phyloP scores from a whole-genome alignment of 2,329 filamentous ascomycete genomes.

The Claviceps cyperi region DNA sequence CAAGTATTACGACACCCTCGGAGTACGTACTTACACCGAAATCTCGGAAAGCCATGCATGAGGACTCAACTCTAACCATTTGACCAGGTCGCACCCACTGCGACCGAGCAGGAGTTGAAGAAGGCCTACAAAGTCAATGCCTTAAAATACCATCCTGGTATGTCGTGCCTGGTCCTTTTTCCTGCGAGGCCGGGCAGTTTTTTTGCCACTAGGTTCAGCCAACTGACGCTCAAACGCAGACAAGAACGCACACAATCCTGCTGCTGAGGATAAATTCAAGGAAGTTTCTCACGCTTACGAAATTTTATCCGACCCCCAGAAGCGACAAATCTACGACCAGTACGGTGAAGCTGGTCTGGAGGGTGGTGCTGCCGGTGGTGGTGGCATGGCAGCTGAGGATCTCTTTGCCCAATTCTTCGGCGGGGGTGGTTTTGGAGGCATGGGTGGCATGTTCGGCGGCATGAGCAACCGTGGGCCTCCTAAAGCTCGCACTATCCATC shows the following conservation, averaged over 20 bases:
- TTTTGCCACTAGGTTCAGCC: background rate
- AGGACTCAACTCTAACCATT: background rate
- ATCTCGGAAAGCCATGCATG: background rate
- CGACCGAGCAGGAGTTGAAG: conserved; percentile 77
- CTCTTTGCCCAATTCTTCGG: conserved; percentile 97
- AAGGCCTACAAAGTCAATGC: conserved; percentile 78
- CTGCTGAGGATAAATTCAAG: conserved; percentile 96
- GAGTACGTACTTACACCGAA: conserved; percentile 38
- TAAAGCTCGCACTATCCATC: conserved; percentile 90
- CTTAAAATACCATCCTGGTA: conserved; percentile 74
- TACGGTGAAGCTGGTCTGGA: conserved; percentile 96
- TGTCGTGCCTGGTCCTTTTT: conserved; percentile 16
- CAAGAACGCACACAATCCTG: conserved; percentile 91
- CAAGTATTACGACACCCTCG: conserved; percentile 65
- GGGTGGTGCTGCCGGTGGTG: conserved; percentile 60
- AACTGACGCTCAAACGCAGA: conserved; percentile 35
- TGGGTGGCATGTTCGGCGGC: conserved; percentile 62
- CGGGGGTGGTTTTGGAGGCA: conserved; percentile 45
- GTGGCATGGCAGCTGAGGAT: conserved; percentile 90
- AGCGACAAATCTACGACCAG: conserved; percentile 86
- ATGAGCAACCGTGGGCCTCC: conserved; percentile 67
- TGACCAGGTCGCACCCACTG: conserved; percentile 57
- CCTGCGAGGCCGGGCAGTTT: background rate
- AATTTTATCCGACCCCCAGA: conserved; percentile 80
- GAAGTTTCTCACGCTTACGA: conserved; percentile 94